Percentiles rank a stretch among this genome's conserved stretches.
These are phyloP conservation scores for Lanmaoa rubissima DNA, from an alignment of 768 basidiomycete genomes.

Conservation along the genomic window DNA sequence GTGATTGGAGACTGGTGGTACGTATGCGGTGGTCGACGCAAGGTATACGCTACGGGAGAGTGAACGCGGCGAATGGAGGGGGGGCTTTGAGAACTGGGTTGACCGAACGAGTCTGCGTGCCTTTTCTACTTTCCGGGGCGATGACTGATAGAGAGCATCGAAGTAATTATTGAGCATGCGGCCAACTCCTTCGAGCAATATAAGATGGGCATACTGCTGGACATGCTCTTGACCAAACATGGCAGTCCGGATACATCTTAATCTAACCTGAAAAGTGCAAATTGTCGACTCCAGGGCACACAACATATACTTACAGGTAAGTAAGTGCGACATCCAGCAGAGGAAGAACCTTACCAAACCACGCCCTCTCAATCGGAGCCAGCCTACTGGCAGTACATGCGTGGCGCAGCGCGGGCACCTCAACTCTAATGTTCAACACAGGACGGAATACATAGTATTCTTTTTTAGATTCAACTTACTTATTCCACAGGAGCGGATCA, in stretches of 20 bases:
- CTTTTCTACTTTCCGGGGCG: constrained; percentile 23
- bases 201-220: constrained; percentile 15
- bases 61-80: neutral
- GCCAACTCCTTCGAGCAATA: constrained; percentile 20
- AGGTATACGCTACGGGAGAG: neutral
- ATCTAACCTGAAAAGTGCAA: constrained; percentile 36
- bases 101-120: neutral
- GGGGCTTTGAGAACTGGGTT: neutral
- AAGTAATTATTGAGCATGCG: constrained; percentile 21
- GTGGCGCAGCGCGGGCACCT: constrained; percentile 10
- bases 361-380: constrained; percentile 17
- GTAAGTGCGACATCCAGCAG: constrained; percentile 9
- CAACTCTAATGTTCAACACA: neutral
- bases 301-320: constrained; percentile 20
- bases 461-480: constrained; percentile 2
- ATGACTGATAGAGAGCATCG: constrained; percentile 15
- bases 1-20: neutral
- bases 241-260: constrained; percentile 14
- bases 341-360: constrained; percentile 27
- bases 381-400: neutral
- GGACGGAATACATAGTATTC: neutral
- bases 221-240: constrained; percentile 21
- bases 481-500: constrained; percentile 8
- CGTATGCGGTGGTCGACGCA: neutral
- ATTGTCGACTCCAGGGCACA: constrained; percentile 26